Evolutionary conservation across 768 basidiomycete genomes (phyloP), one percentile per base, ranked within the genome.

Genomic region (Chlorophyllum brunneum): DNA sequence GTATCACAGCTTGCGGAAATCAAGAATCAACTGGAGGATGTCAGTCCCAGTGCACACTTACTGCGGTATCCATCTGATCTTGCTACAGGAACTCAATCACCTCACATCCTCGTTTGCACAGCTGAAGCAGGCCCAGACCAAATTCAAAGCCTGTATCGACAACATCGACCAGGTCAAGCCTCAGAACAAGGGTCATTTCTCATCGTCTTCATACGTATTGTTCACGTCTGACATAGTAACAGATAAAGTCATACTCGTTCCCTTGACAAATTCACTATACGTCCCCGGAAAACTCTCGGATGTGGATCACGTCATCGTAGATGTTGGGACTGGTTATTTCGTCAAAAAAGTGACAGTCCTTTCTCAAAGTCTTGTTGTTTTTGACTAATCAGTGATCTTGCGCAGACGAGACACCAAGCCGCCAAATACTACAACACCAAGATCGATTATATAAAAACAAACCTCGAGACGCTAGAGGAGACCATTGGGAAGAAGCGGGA

Each of bases 241-340:
- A 98, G 95, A 78, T 58, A 95, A 92, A 75, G 83, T 86, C 18
- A 82, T 97, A 56, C 76, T 98, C 11, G 91, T 98, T 8, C 95
- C 97, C 5, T 68, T 98, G 49, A 98, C 94, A 13, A 92, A 89
- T 66, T 98, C 95, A 0, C 79, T 99, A 2, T 98, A 98, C 63
- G 88, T 98, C 22, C 94, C 95, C 2, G 97, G 95, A 16, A 92
- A 85, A 69, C 76, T 98, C 41, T 76, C 74, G 36, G 88, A 97
- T 63, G 67, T 81, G 0, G 87, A 93, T 39, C 80, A 92, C 59
- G 95, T 99, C 41, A 85, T 98, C 56, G 82, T 98, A 33, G 97
- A 99, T 65, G 78, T 98, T 23, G 97, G 97, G 1, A 98, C 95
- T 0, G 95, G 97, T 0, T 99, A 98, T 68, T 98, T 86, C 59